Evolutionary conservation across 1,284 basidiomycete species (phyloP).

Genomic region (Tylopilus sp.): DNA sequence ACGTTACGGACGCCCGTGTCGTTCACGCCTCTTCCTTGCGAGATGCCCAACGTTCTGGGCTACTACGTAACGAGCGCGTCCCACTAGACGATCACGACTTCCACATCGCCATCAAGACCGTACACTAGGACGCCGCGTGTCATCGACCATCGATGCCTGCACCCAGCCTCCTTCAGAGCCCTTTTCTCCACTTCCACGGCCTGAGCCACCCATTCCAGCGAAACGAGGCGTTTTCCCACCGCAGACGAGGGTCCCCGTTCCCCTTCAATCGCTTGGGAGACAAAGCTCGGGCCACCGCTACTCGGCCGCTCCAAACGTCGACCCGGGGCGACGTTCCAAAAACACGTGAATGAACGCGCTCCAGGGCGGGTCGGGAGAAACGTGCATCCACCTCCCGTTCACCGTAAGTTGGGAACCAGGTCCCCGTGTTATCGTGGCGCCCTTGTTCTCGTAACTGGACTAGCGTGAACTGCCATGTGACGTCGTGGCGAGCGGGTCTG

Average conservation of each 20-base stretch:
- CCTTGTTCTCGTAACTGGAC: no score
- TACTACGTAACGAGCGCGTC: conserved; percentile 7
- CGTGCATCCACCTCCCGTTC: conserved; percentile 18
- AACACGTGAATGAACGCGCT: conserved; percentile 17
- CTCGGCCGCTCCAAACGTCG: conserved; percentile 21
- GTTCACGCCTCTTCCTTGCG: background rate
- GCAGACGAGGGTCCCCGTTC: conserved; percentile 25
- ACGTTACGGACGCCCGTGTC: background rate
- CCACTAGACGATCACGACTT: conserved; percentile 4
- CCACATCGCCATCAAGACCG: no score
- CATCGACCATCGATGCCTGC: background rate
- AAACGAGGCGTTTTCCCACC: conserved; percentile 24
- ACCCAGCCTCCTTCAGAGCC: background rate
- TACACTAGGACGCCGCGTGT: no score
- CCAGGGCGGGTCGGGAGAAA: conserved; percentile 14
- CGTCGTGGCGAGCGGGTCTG: conserved; percentile 37
- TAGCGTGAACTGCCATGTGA: no score
- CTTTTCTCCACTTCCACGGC: conserved; percentile 1
- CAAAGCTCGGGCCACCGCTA: conserved; percentile 17
- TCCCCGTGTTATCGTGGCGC: no score
- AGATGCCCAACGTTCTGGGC: conserved; percentile 16
- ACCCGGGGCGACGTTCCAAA: conserved; percentile 22
- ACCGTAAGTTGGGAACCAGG: no score
- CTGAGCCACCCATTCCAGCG: background rate
- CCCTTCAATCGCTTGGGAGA: conserved; percentile 24